Conservation (phyloP, 352 stramenopile genomes). For the Globisporangium camurandrum region DNA sequence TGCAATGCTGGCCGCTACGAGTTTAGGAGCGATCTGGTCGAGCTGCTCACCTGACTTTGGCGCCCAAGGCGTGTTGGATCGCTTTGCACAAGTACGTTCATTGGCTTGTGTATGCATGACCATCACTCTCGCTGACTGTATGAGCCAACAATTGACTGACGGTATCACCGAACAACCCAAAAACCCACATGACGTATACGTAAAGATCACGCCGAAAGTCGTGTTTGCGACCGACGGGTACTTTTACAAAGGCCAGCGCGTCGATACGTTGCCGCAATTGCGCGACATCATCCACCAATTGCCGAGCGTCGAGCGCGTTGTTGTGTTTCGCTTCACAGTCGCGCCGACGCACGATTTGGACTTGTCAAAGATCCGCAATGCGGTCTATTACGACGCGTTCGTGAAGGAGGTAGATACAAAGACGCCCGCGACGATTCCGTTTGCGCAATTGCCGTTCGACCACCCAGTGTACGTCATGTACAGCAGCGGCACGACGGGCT, state of each 20-base stretch:
- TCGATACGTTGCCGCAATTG: conserved; percentile 54
- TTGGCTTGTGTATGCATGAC: not conserved
- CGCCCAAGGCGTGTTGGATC: conserved; percentile 70
- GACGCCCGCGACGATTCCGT: conserved; percentile 37
- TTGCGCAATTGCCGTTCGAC: conserved; percentile 73
- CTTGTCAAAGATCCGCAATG: conserved; percentile 41
- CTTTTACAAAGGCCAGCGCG: conserved; percentile 71
- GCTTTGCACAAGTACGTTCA: conserved; percentile 48
- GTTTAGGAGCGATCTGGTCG: conserved; percentile 60
- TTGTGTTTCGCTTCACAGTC: conserved; percentile 63
- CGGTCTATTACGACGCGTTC: conserved; percentile 52
- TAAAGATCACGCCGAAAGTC: conserved; percentile 73
- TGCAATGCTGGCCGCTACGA: conserved; percentile 67
- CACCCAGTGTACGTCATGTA: conserved; percentile 88
- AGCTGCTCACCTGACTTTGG: conserved; percentile 86
- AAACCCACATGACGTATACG: too few relatives aligned
- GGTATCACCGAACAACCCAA: too few relatives aligned
- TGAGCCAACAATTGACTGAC: too few relatives aligned
- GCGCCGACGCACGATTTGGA: conserved; percentile 43
- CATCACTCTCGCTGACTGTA: too few relatives aligned
- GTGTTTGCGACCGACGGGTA: conserved; percentile 69
- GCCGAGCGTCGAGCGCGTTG: conserved; percentile 53
- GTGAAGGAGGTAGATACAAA: conserved; percentile 22
- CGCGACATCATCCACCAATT: conserved; percentile 52
- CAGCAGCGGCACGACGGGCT: conserved; percentile 75